Conservation (phyloP, 169 alveolate species). For the Plasmodium coatneyi region DNA sequence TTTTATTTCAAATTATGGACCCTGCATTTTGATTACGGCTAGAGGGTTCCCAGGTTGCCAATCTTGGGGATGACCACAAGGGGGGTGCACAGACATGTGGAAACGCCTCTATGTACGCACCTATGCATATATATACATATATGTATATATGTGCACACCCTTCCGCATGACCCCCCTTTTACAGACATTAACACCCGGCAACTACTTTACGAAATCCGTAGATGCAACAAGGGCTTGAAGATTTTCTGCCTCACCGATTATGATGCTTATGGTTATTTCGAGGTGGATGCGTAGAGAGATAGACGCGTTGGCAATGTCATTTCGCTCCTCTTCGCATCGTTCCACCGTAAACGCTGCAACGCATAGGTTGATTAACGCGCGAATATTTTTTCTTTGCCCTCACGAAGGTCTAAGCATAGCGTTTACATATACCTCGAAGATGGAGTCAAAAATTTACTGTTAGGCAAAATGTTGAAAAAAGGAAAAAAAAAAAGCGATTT, state of each 20-base stretch:
- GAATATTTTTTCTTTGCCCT: not conserved
- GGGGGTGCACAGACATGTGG: not conserved
- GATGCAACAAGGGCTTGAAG: constrained; percentile 14
- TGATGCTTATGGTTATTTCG: constrained; percentile 72
- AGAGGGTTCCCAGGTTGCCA: constrained; percentile 70
- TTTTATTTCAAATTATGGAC: constrained; percentile 64
- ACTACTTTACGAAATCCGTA: constrained; percentile 35
- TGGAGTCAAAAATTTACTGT: constrained; percentile 69
- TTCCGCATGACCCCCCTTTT: not conserved
- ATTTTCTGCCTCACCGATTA: constrained; percentile 68
- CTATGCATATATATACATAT: not conserved
- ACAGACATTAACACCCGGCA: constrained; percentile 66
- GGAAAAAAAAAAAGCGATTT: not conserved
- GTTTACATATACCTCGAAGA: constrained; percentile 60
- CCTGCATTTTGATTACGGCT: constrained; percentile 49
- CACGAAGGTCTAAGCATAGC: constrained; percentile 51
- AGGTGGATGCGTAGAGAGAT: not conserved
- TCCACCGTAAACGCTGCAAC: not conserved
- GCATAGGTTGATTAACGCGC: not conserved
- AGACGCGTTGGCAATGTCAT: not conserved
- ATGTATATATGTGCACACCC: not conserved
- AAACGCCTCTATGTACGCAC: not conserved
- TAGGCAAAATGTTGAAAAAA: not conserved
- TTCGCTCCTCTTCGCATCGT: not conserved
- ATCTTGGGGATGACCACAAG: not conserved